Conservation (phyloP, 176 grass and related monocot species). For the Neostapfia colusana region DNA sequence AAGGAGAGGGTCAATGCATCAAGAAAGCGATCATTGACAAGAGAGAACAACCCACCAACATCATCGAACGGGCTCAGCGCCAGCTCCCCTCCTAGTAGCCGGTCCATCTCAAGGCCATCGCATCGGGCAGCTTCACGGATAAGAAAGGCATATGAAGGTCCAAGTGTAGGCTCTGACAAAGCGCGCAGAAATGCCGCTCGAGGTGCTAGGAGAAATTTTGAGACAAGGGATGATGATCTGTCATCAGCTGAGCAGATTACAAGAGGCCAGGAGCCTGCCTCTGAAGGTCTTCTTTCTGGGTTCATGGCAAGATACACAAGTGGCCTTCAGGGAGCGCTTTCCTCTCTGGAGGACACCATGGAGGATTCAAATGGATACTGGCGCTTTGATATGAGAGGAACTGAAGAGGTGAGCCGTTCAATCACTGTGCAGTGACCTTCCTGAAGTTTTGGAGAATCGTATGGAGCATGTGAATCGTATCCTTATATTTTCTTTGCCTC, state of each 20-base stretch:
- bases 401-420: constrained; percentile 49
- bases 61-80: constrained; percentile 25
- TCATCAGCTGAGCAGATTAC: constrained; percentile 34
- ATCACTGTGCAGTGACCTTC: constrained; percentile 4
- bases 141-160: constrained; percentile 29
- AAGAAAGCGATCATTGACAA: constrained; percentile 47
- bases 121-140: constrained; percentile 37
- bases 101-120: constrained; percentile 25
- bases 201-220: constrained; percentile 28
- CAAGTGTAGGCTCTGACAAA: not conserved
- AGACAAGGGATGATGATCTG: constrained; percentile 19
- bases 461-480: not conserved
- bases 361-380: constrained; percentile 53
- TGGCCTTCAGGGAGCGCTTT: constrained; percentile 27
- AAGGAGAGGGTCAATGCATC: constrained; percentile 51
- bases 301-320: constrained; percentile 50
- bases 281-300: constrained; percentile 43
- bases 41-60: constrained; percentile 42
- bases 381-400: constrained; percentile 59
- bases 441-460: not conserved
- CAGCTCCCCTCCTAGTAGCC: constrained; percentile 24
- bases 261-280: constrained; percentile 23
- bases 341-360: constrained; percentile 36
- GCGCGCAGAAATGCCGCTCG: constrained; percentile 20
- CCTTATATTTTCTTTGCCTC: constrained; percentile 24